A percentile compares a stretch with the other conserved stretches of the same genome.
Evolutionary conservation across 106 monocot genomes (phyloP).

Genomic region (Gastrodia elata): DNA sequence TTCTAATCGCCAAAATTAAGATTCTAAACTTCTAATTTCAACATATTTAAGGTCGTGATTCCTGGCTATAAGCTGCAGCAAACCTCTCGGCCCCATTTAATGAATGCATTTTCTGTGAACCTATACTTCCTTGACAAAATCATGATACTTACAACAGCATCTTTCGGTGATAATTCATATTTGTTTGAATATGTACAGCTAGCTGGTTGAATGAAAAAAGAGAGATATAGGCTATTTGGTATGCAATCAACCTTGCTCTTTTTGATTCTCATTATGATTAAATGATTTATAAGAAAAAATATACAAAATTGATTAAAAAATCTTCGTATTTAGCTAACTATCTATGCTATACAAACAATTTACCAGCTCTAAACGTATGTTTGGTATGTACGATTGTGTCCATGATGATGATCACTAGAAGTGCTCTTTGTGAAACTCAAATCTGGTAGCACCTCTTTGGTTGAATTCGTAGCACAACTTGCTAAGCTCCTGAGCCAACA

Average conservation of each 20-base stretch:
- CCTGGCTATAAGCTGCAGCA: too few species aligned
- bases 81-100: too few species aligned
- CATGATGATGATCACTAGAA: constrained; percentile 23
- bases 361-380: constrained; percentile 6
- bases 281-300: constrained; percentile 3
- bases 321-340: background rate
- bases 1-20: too few species aligned
- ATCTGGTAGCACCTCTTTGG: constrained; percentile 60
- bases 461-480: constrained; percentile 86
- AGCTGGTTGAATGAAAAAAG: too few species aligned
- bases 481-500: constrained; percentile 69
- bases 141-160: too few species aligned
- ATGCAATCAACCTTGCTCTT: background rate
- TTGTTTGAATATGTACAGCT: too few species aligned
- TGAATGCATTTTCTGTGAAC: too few species aligned
- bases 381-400: background rate
- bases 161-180: too few species aligned
- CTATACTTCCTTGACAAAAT: too few species aligned
- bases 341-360: constrained; percentile 5
- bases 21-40: too few species aligned
- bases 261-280: background rate
- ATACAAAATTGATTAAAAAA: constrained; percentile 11
- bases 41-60: too few species aligned
- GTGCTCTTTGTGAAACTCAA: constrained; percentile 93
- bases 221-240: background rate